Conservation (phyloP, 2,329 filamentous ascomycete species). For the Trichoderma guizhouense region DNA sequence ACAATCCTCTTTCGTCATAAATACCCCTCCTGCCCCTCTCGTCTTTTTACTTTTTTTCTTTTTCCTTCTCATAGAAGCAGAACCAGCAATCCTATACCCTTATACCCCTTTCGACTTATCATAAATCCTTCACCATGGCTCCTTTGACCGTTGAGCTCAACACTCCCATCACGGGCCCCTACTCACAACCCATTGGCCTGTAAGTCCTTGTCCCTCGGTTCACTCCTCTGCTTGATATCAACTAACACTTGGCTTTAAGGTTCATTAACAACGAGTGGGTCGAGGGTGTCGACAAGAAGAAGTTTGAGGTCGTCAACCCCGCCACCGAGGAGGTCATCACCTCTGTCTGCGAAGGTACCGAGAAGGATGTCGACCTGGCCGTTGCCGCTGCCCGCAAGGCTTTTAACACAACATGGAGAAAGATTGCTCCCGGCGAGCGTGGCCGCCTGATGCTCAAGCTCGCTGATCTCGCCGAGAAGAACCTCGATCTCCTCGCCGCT, state of each 20-base stretch:
- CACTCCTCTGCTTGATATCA: neutral
- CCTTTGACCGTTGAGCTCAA: conserved; percentile 58
- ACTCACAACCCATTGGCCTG: conserved; percentile 60
- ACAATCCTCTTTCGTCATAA: conserved; percentile 5
- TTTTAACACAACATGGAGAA: conserved; percentile 70
- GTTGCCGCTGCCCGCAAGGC: conserved; percentile 83
- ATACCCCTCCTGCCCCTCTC: neutral
- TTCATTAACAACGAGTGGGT: conserved; percentile 96
- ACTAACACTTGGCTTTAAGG: neutral
- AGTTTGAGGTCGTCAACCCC: conserved; percentile 90
- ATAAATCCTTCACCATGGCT: conserved; percentile 34
- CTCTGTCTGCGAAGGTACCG: conserved; percentile 78
- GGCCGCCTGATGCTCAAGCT: conserved; percentile 70
- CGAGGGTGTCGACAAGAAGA: conserved; percentile 74
- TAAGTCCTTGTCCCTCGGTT: conserved; percentile 36
- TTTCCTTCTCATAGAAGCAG: neutral
- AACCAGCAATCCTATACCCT: neutral
- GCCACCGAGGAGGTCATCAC: conserved; percentile 79
- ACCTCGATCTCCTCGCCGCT: conserved; percentile 70
- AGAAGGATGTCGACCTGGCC: conserved; percentile 80
- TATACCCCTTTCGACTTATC: neutral
- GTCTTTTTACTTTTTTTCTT: neutral
- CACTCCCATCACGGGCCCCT: conserved; percentile 62
- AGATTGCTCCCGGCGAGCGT: conserved; percentile 67
- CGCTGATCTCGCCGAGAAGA: conserved; percentile 75